These are phyloP conservation scores for Batkoa obscura DNA, from an alignment of 371 early-diverging fungal species.

Conservation along the genomic window DNA sequence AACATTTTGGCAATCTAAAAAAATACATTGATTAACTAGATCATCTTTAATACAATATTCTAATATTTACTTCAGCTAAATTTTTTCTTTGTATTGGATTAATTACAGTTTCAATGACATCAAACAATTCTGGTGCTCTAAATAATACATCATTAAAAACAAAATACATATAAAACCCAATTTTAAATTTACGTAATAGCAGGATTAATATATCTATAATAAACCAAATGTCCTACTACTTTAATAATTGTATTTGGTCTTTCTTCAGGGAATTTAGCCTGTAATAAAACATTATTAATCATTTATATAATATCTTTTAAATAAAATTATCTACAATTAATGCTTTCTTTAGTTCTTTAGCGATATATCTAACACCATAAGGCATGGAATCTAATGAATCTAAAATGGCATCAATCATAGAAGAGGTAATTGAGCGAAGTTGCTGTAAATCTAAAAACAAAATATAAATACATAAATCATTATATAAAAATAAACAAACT, in stretches of 20 bases:
- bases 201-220: conserved; percentile 92
- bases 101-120: conserved; percentile 74
- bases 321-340: conserved; percentile 25
- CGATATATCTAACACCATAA: conserved; percentile 90
- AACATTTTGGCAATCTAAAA: conserved; percentile 70
- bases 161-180: background rate
- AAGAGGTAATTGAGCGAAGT: conserved; percentile 53
- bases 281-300: background rate
- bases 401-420: conserved; percentile 62
- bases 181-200: conserved; percentile 64
- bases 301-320: background rate
- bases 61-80: conserved; percentile 51
- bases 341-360: conserved; percentile 59
- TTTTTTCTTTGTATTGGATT: conserved; percentile 83
- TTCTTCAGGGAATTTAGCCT: conserved; percentile 58
- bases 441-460: conserved; percentile 30
- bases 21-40: background rate
- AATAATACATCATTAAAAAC: background rate
- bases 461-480: background rate
- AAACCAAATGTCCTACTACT: conserved; percentile 84
- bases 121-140: conserved; percentile 89
- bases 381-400: conserved; percentile 69
- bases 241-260: conserved; percentile 56
- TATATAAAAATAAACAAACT: background rate
- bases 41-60: background rate